Evolutionary conservation across 2,329 filamentous ascomycete species (phyloP).

Genomic region (Cladorrhinum sp.): DNA sequence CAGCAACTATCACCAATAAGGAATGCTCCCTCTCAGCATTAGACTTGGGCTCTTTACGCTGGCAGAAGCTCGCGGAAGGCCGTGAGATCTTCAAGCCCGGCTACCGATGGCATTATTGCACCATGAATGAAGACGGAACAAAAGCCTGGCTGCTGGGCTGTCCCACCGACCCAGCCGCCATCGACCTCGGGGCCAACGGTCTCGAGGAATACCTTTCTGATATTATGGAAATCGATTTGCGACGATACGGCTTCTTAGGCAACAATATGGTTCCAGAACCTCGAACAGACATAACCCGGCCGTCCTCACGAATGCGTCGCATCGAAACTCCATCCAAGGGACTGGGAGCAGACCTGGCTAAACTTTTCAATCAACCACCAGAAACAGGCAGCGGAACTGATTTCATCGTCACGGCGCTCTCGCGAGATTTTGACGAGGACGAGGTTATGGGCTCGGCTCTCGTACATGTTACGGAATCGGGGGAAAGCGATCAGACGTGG

Average conservation of each 20-base stretch:
- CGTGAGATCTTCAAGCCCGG: constrained; percentile 86
- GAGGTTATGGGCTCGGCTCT: constrained; percentile 55
- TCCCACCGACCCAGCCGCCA: constrained; percentile 66
- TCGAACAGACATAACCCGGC: constrained; percentile 45
- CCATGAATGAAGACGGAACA: constrained; percentile 89
- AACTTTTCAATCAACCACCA: constrained; percentile 81
- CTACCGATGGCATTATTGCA: constrained; percentile 99
- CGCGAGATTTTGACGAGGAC: constrained; percentile 71
- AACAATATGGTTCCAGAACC: constrained; percentile 64
- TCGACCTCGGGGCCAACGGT: constrained; percentile 64
- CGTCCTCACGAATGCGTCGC: constrained; percentile 46
- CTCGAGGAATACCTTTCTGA: constrained; percentile 93
- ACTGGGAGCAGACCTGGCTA: constrained; percentile 80
- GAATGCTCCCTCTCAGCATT: constrained; percentile 90
- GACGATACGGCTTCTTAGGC: constrained; percentile 85
- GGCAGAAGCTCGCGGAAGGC: constrained; percentile 93
- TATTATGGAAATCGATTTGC: constrained; percentile 88
- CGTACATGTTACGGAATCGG: constrained; percentile 43
- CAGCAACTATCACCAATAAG: constrained; percentile 77
- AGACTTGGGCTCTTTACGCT: constrained; percentile 81
- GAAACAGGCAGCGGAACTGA: constrained; percentile 85
- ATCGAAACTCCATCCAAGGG: constrained; percentile 58
- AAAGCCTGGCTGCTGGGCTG: constrained; percentile 97
- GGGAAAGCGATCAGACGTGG: constrained; percentile 50
- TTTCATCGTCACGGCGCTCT: constrained; percentile 84